Percentiles rank a stretch among this genome's conserved stretches.
phyloP scores from a whole-genome alignment of 148 eudicot genomes.

The Rhododendron mucronatum region DNA sequence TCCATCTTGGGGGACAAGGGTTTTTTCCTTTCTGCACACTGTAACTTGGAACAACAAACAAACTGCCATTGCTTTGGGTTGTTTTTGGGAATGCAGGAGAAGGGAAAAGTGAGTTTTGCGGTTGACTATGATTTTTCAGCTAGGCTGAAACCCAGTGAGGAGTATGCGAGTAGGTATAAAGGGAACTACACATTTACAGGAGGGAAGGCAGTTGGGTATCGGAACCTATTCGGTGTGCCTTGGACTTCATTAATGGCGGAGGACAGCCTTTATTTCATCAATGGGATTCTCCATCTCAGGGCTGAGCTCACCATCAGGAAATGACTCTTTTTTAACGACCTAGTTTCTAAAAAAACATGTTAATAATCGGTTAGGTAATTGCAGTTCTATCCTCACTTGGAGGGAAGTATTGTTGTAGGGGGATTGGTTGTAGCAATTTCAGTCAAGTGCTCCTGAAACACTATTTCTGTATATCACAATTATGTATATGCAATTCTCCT shows the following conservation, averaged over 20 bases:
- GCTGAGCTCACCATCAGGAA: slow-evolving; percentile 56
- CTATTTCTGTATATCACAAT: neutral
- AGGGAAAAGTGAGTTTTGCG: slow-evolving; percentile 48
- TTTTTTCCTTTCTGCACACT: slow-evolving; percentile 69
- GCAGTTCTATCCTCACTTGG: neutral
- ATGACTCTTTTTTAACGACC: slow-evolving; percentile 4
- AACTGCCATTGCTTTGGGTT: slow-evolving; percentile 62
- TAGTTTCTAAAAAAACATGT: neutral
- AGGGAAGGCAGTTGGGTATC: slow-evolving; percentile 67
- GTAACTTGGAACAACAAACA: slow-evolving; percentile 72
- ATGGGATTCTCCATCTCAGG: slow-evolving; percentile 58
- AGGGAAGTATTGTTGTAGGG: neutral
- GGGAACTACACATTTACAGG: slow-evolving; percentile 64
- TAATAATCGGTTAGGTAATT: neutral
- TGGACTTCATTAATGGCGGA: slow-evolving; percentile 63
- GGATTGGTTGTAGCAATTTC: neutral
- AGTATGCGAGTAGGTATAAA: slow-evolving; percentile 39
- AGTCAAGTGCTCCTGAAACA: neutral
- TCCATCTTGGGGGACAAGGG: slow-evolving; percentile 65
- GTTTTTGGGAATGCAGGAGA: slow-evolving; percentile 78
- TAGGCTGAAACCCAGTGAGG: slow-evolving; percentile 43
- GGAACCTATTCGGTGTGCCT: slow-evolving; percentile 51
- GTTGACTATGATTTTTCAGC: slow-evolving; percentile 66
- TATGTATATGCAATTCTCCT: slow-evolving; percentile 2
- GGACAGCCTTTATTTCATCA: slow-evolving; percentile 55